Evolutionary conservation across 306 rosid genomes (phyloP).

Genomic region (Bauhinia variegata): DNA sequence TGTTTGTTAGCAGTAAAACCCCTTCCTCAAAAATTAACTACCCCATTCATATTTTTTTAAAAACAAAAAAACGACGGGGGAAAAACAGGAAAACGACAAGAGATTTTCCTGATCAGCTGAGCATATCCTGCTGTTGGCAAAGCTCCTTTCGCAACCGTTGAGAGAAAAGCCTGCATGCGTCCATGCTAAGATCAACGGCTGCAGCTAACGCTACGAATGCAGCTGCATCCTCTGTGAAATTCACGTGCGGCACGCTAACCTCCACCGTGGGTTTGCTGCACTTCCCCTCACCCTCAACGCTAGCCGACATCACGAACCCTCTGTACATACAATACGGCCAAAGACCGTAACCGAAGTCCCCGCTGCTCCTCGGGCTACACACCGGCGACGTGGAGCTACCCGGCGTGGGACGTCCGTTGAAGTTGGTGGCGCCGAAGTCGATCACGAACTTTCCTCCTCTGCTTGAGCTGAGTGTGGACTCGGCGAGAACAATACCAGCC

Average conservation of each 20-base stretch:
- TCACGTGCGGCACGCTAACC: constrained; percentile 64
- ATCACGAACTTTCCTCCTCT: constrained; percentile 64
- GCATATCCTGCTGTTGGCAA: constrained; percentile 47
- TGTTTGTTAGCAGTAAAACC: too few species aligned
- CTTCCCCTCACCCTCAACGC: constrained; percentile 59
- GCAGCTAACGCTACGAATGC: constrained; percentile 63
- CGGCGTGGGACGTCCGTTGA: constrained; percentile 46
- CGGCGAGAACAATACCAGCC: constrained; percentile 66
- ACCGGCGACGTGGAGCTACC: constrained; percentile 57
- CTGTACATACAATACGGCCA: constrained; percentile 82
- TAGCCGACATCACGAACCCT: constrained; percentile 67
- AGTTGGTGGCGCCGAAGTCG: constrained; percentile 45
- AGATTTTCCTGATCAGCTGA: constrained; percentile 34
- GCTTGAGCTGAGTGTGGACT: constrained; percentile 58
- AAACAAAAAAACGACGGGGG: too few species aligned
- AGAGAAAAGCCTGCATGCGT: constrained; percentile 63
- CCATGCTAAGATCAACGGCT: constrained; percentile 64
- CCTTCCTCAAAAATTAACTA: too few species aligned
- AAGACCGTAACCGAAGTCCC: constrained; percentile 70
- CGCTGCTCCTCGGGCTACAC: constrained; percentile 77
- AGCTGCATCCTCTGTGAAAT: constrained; percentile 67
- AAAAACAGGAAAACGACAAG: constrained; percentile 33
- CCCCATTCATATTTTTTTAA: too few species aligned
- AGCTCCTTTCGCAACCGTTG: constrained; percentile 65
- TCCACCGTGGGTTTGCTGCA: constrained; percentile 64